Percentiles rank a stretch among this genome's conserved stretches.
Evolutionary conservation across 2,329 filamentous ascomycete genomes (phyloP).

Genomic region (Verruconis gallopava): DNA sequence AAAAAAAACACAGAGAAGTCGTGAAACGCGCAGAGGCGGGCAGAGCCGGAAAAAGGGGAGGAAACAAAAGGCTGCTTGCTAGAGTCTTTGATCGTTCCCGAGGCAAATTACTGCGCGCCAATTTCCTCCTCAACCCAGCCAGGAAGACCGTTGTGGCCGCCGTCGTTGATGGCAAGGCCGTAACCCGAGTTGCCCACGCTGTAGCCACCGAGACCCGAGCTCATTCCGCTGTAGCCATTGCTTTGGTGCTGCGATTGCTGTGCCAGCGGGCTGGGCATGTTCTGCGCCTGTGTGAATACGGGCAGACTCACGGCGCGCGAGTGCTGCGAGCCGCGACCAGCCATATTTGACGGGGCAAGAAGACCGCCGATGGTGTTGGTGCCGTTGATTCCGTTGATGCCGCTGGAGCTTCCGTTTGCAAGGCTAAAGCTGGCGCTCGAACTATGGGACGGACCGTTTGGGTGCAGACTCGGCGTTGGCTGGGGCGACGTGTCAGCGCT

Average conservation of each 20-base stretch:
- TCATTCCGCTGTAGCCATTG: constrained; percentile 44
- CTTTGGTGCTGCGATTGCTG: constrained; percentile 24
- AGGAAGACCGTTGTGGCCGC: constrained; percentile 39
- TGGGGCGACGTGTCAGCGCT: constrained; percentile 32
- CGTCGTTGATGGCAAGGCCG: constrained; percentile 39
- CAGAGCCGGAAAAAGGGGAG: no score
- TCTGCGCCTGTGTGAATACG: constrained; percentile 47
- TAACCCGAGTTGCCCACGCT: constrained; percentile 37
- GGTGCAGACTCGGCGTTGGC: constrained; percentile 26
- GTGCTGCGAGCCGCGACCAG: constrained; percentile 46
- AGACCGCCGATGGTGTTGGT: constrained; percentile 64
- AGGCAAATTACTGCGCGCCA: constrained; percentile 22
- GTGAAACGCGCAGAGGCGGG: no score
- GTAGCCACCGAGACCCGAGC: constrained; percentile 44
- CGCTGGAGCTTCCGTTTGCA: constrained; percentile 30
- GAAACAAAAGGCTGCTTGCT: no score
- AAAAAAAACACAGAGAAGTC: no score
- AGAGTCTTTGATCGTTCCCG: no score
- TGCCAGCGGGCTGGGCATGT: constrained; percentile 23
- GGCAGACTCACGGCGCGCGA: constrained; percentile 85
- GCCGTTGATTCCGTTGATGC: constrained; percentile 28
- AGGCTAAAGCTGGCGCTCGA: constrained; percentile 37
- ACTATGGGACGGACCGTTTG: constrained; percentile 45
- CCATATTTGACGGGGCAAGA: constrained; percentile 55
- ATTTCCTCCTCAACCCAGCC: constrained; percentile 54